Conservation (phyloP, 768 basidiomycete species). For the Kwoniella dendrophila region DNA sequence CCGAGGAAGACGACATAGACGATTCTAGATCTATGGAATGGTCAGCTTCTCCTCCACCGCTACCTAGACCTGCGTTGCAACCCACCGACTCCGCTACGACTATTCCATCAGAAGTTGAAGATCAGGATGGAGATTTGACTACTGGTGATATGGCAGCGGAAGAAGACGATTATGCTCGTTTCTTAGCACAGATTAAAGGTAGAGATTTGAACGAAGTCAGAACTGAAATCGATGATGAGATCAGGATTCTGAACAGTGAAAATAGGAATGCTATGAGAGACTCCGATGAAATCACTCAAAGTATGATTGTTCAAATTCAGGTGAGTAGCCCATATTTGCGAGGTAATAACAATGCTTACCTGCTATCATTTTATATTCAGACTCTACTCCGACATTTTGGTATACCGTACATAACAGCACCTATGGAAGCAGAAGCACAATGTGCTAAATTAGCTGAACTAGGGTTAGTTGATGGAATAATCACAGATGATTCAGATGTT, state of each 20-base stretch:
- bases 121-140: constrained; percentile 77
- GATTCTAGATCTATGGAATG: constrained; percentile 55
- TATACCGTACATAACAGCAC: constrained; percentile 96
- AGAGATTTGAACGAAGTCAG: constrained; percentile 77
- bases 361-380: constrained; percentile 60
- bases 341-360: too few species aligned
- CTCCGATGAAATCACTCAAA: constrained; percentile 90
- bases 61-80: constrained; percentile 44
- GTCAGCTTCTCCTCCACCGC: constrained; percentile 58
- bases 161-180: constrained; percentile 79
- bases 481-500: constrained; percentile 98
- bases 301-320: constrained; percentile 86
- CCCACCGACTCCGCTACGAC: constrained; percentile 52
- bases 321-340: constrained; percentile 57
- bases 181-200: constrained; percentile 87
- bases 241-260: constrained; percentile 75
- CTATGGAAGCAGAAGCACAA: constrained; percentile 99
- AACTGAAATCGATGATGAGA: constrained; percentile 89
- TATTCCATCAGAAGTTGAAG: constrained; percentile 70
- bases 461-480: constrained; percentile 90
- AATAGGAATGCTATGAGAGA: constrained; percentile 87
- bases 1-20: constrained; percentile 36
- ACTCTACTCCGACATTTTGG: constrained; percentile 89
- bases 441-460: constrained; percentile 87
- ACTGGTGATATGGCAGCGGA: constrained; percentile 58